phyloP scores from a whole-genome alignment of 2,329 filamentous ascomycete genomes.

The Corynespora cassiicola region DNA sequence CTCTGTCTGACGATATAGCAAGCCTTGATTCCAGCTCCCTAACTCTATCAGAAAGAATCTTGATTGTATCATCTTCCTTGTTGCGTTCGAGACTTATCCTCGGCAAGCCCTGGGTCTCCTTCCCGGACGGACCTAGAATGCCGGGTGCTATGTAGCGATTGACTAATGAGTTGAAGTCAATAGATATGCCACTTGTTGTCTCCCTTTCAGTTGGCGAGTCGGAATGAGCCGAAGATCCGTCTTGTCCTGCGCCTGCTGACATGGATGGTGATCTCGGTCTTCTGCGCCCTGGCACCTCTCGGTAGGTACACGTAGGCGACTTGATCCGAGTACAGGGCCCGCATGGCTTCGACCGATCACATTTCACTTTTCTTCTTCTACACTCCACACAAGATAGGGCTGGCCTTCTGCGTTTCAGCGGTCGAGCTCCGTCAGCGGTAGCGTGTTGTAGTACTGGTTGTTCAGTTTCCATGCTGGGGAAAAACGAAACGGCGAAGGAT shows the following conservation, averaged over 20 bases:
- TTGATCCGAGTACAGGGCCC: slow-evolving; percentile 26
- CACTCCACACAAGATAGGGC: slow-evolving; percentile 39
- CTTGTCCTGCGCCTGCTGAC: background rate
- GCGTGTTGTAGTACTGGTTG: slow-evolving; percentile 18
- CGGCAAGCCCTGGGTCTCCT: slow-evolving; percentile 6
- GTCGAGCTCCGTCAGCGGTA: slow-evolving; percentile 21
- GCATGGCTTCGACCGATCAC: slow-evolving; percentile 34
- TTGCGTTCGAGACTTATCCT: slow-evolving; percentile 11
- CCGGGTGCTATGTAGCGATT: slow-evolving; percentile 23
- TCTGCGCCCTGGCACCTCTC: slow-evolving; percentile 10
- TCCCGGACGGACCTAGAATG: slow-evolving; percentile 15
- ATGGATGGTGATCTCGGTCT: slow-evolving; percentile 1
- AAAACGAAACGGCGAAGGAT: background rate
- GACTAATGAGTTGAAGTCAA: slow-evolving; percentile 16
- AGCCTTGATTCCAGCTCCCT: slow-evolving; percentile 12
- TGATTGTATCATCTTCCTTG: slow-evolving; percentile 6
- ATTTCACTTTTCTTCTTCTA: slow-evolving; percentile 36
- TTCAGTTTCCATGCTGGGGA: no score
- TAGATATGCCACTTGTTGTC: slow-evolving; percentile 3
- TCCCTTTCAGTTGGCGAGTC: background rate
- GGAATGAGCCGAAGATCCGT: no score
- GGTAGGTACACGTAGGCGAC: slow-evolving; percentile 33
- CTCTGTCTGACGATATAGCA: background rate
- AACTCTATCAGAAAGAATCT: slow-evolving; percentile 10
- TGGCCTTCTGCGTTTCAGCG: slow-evolving; percentile 30